Evolutionary conservation across 2,329 filamentous ascomycete genomes (phyloP).

Genomic region (Didymella pomorum): DNA sequence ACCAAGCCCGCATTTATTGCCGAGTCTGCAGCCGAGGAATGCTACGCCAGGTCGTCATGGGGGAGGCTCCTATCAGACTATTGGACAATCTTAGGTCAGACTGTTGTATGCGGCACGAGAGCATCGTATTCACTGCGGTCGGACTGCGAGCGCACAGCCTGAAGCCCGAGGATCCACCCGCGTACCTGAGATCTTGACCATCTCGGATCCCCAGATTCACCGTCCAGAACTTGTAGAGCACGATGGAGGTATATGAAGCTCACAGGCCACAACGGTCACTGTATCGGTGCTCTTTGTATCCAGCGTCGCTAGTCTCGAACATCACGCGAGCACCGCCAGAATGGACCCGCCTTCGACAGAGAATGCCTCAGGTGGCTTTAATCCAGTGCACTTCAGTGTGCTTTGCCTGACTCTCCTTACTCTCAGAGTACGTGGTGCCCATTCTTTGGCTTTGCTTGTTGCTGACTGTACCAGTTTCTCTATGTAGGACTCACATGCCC

Average conservation of each 20-base stretch:
- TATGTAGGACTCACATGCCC: conserved; percentile 39
- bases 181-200: not conserved
- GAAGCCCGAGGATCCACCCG: not conserved
- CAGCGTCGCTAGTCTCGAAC: not conserved
- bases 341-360: conserved; percentile 12
- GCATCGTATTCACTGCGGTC: conserved; percentile 6
- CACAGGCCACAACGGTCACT: not conserved
- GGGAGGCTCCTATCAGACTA: not conserved
- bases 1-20: not conserved
- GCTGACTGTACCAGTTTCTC: conserved; percentile 25
- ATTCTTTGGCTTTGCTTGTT: not conserved
- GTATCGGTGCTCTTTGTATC: conserved; percentile 4
- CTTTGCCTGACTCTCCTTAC: conserved; percentile 15
- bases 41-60: not conserved
- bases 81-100: conserved; percentile 12
- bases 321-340: not conserved
- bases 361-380: conserved; percentile 6
- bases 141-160: not conserved
- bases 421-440: conserved; percentile 6
- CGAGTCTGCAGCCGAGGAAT: conserved; percentile 1
- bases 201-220: conserved; percentile 21
- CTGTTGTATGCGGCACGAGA: not conserved
- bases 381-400: conserved; percentile 21
- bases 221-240: not conserved
- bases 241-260: conserved; percentile 16